Evolutionary conservation across 2,329 filamentous ascomycete species (phyloP).

Genomic region (Camillea tinctor): DNA sequence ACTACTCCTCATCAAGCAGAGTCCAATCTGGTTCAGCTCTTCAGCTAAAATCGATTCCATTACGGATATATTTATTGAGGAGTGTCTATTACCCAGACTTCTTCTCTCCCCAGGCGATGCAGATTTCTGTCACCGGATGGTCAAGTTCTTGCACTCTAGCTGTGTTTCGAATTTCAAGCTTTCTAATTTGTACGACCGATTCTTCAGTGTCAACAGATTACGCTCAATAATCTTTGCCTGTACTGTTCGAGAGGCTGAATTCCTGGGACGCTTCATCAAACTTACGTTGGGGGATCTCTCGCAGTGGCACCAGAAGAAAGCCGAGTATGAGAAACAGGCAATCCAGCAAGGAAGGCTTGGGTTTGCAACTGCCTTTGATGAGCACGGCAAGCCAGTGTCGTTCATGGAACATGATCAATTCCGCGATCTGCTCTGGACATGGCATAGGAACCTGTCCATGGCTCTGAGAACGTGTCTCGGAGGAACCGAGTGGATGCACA

Average conservation of each 20-base stretch:
- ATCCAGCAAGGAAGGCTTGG: constrained; percentile 63
- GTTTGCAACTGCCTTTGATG: constrained; percentile 72
- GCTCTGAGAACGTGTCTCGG: constrained; percentile 81
- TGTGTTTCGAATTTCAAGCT: constrained; percentile 85
- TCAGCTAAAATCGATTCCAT: constrained; percentile 63
- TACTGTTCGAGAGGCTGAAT: constrained; percentile 86
- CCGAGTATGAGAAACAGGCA: constrained; percentile 78
- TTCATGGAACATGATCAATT: constrained; percentile 86
- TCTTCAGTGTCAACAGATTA: constrained; percentile 82
- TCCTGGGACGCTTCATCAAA: constrained; percentile 87
- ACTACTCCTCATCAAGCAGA: constrained; percentile 70
- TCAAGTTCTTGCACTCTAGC: constrained; percentile 82
- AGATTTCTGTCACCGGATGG: constrained; percentile 81
- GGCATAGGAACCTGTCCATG: constrained; percentile 79
- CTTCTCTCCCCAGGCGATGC: constrained; percentile 83
- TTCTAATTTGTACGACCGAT: constrained; percentile 75
- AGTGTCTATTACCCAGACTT: constrained; percentile 87
- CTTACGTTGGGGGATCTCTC: constrained; percentile 77
- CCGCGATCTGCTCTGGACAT: constrained; percentile 80
- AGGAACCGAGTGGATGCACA: constrained; percentile 92
- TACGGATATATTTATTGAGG: constrained; percentile 77
- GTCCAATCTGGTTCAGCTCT: constrained; percentile 67
- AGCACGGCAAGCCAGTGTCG: constrained; percentile 65
- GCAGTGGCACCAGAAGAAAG: constrained; percentile 78
- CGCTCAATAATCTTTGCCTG: constrained; percentile 83